Base-by-base conservation (phyloP, 306 rosid genomes). In the Mimosa bimucronata region DNA sequence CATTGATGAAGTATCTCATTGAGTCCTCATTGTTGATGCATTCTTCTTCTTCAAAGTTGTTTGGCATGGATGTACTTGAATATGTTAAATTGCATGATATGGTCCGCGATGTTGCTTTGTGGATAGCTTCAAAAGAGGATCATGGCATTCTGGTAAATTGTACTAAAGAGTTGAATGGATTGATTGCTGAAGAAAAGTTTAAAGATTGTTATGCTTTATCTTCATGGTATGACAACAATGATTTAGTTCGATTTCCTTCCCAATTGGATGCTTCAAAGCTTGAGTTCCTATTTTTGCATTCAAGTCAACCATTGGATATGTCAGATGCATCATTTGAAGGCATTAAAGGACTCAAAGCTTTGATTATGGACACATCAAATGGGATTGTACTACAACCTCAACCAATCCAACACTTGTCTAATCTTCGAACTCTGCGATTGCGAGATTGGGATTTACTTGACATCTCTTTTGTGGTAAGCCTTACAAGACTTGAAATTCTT, bases 311-410 rank as follows among this genome's bases (percentile, higher is more conserved):
- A n/a, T n/a, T n/a, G n/a, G n/a, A n/a, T n/a, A n/a, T n/a, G n/a
- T n/a, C n/a, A n/a, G n/a, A n/a, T n/a, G n/a, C 25, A 28, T 42
- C 37, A 4, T 75, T 75, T 42, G 79, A 61, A 16, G 71, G 71
- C 1, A 9, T 5, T 38, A 26, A 26, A 40, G 4, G 9, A 21
- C 79, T 75, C 13, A 61, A 61, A 41, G 79, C 62, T 60, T 7
- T 70, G 16, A 8, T 10, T 7, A 1, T 5, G 19, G 6, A 0
- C 8, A 19, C 3, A 6, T 7, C 0, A 0, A 1, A 0, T 57
- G 0, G 0, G 6, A 8, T 44, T 10, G 7, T 5, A 21, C 3
- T 11, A 4, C 12, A 28, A 2, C 57, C 71, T 60, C 58, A 75
- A 26, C 42, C 79, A 75, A 61, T 19, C 18, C 26, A 42, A 14